phyloP scores from a whole-genome alignment of 2,329 filamentous ascomycete genomes.

The Pezicula radicicola region DNA sequence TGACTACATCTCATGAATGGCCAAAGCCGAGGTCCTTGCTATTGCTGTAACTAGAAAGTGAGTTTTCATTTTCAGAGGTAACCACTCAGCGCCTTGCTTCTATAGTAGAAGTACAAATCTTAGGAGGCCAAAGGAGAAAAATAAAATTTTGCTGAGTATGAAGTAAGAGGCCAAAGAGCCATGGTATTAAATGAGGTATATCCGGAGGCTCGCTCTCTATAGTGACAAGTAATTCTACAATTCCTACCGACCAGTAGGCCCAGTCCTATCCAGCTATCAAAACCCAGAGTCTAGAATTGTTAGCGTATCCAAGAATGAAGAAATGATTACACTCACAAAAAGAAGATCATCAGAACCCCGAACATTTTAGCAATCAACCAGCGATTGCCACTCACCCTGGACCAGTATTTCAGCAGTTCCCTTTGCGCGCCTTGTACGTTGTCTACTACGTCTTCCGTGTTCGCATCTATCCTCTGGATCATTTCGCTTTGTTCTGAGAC shows the following conservation, averaged over 20 bases:
- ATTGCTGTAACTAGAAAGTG: too few relatives aligned
- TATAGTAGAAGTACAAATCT: too few relatives aligned
- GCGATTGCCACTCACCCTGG: constrained; percentile 85
- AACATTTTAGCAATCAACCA: constrained; percentile 92
- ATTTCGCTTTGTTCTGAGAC: constrained; percentile 96
- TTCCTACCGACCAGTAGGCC: not conserved
- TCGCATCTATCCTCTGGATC: constrained; percentile 95
- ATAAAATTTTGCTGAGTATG: too few relatives aligned
- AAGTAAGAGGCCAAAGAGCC: not conserved
- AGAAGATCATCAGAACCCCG: constrained; percentile 93
- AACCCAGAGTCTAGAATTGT: not conserved
- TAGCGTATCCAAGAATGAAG: not conserved
- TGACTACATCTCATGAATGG: too few relatives aligned
- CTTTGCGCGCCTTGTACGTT: constrained; percentile 97
- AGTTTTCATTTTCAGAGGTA: too few relatives aligned
- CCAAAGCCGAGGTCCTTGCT: too few relatives aligned
- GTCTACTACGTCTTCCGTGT: constrained; percentile 96
- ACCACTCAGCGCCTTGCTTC: too few relatives aligned
- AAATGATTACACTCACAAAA: constrained; percentile 48
- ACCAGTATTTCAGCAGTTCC: constrained; percentile 97
- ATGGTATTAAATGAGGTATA: not conserved
- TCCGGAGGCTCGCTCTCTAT: not conserved
- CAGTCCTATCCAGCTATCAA: constrained; percentile 1
- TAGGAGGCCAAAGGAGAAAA: too few relatives aligned
- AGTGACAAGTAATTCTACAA: too few relatives aligned